Evolutionary conservation across 2,329 filamentous ascomycete genomes (phyloP).

Genomic region (Penicillium thymicola): DNA sequence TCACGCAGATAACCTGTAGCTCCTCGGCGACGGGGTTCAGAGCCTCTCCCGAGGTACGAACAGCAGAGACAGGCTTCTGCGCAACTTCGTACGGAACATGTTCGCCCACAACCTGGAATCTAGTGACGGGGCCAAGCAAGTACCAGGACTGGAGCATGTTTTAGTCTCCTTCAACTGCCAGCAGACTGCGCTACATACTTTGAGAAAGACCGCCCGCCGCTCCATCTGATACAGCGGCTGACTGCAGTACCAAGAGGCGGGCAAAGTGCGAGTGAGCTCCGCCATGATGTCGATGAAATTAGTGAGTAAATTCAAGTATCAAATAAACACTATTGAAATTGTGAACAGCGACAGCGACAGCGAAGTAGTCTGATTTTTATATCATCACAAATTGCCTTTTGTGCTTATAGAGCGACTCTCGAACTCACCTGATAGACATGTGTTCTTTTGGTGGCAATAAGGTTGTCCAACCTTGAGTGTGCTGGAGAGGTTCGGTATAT

Average conservation of each 20-base stretch:
- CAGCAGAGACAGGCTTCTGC: constrained; percentile 43
- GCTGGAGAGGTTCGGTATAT: constrained; percentile 19
- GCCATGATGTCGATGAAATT: constrained; percentile 24
- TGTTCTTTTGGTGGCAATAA: background rate
- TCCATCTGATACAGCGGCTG: constrained; percentile 50
- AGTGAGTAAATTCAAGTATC: background rate
- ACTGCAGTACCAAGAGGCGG: constrained; percentile 54
- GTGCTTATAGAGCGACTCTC: too few species aligned
- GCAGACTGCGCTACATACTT: constrained; percentile 29
- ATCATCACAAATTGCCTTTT: background rate
- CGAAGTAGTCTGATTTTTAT: constrained; percentile 6
- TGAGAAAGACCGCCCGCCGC: constrained; percentile 49
- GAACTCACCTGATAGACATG: background rate
- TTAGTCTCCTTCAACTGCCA: background rate
- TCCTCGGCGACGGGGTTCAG: constrained; percentile 32
- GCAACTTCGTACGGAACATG: constrained; percentile 51
- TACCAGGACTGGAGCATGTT: constrained; percentile 48
- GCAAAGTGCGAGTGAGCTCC: constrained; percentile 43
- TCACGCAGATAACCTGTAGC: constrained; percentile 39
- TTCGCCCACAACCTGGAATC: constrained; percentile 43
- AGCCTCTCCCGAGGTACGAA: constrained; percentile 33
- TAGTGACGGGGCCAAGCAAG: constrained; percentile 52
- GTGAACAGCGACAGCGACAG: background rate
- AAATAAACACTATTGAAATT: background rate
- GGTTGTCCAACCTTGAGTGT: constrained; percentile 6